These are phyloP conservation scores for Saprolegnia diclina DNA, from an alignment of 352 stramenopile species.

Conservation along the genomic window DNA sequence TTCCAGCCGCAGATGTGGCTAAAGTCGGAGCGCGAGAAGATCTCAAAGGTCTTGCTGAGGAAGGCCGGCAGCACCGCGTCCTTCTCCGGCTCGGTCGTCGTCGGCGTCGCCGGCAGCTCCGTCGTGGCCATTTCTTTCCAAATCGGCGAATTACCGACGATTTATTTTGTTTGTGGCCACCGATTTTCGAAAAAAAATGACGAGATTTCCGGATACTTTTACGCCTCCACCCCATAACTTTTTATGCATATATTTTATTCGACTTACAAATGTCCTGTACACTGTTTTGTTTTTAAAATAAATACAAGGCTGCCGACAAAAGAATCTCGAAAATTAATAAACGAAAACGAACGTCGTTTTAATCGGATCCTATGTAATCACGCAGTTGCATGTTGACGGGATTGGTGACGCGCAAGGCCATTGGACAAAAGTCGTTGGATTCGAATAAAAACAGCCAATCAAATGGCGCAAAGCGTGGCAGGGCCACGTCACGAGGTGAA, in stretches of 20 bases:
- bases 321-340: not conserved
- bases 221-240: not conserved
- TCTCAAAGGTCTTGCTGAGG: conserved; percentile 91
- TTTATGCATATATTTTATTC: not conserved
- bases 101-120: conserved; percentile 8
- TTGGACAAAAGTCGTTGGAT: not conserved
- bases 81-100: conserved; percentile 40
- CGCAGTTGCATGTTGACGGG: not conserved
- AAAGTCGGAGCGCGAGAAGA: conserved; percentile 86
- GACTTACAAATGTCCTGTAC: not conserved
- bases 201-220: not conserved
- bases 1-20: conserved; percentile 87
- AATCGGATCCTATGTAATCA: not conserved
- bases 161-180: no score
- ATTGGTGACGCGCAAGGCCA: not conserved
- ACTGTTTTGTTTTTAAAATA: not conserved
- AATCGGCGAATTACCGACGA: no score
- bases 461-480: not conserved
- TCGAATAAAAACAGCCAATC: not conserved
- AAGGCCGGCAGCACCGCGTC: conserved; percentile 86
- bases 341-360: not conserved
- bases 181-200: not conserved
- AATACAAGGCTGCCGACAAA: not conserved
- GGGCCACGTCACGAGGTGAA: not conserved
- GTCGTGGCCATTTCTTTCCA: conserved; percentile 23